Evolutionary conservation across 2,329 filamentous ascomycete genomes (phyloP).

Genomic region (Arthrobotrys megalospora): DNA sequence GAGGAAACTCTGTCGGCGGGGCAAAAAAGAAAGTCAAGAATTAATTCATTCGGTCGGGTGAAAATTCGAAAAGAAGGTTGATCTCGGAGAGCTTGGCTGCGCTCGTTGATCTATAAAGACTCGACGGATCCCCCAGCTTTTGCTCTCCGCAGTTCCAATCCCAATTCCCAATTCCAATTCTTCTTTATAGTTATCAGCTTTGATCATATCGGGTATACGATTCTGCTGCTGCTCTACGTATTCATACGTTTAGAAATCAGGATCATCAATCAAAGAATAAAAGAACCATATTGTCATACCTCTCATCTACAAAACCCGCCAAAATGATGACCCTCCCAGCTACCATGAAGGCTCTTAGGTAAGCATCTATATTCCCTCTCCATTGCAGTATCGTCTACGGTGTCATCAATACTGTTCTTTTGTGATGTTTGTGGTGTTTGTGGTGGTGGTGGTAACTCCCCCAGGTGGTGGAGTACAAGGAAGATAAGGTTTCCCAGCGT

Average conservation of each 20-base stretch:
- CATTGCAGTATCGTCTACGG: conserved; percentile 14
- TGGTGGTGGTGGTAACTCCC: not conserved
- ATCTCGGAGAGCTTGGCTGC: conserved; percentile 17
- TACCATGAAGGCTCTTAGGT: conserved; percentile 77
- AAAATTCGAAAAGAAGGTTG: conserved; percentile 30
- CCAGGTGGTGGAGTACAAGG: not conserved
- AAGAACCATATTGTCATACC: conserved; percentile 8
- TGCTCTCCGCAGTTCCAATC: conserved; percentile 11
- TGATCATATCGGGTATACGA: not conserved
- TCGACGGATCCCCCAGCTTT: not conserved
- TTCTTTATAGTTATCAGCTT: conserved; percentile 2
- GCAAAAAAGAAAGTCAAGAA: conserved; percentile 11
- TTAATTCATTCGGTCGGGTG: conserved; percentile 4
- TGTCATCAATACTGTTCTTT: not conserved
- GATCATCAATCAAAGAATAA: not conserved
- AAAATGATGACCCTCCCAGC: conserved; percentile 69
- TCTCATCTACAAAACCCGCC: conserved; percentile 9
- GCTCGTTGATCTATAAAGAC: conserved; percentile 40
- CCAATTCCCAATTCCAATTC: not conserved
- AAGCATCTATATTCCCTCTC: conserved; percentile 64
- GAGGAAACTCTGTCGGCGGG: conserved; percentile 22
- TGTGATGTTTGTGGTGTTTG: not conserved
- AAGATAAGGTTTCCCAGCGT: conserved; percentile 27
- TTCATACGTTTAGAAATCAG: not conserved
- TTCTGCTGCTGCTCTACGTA: not conserved